A percentile compares a stretch with the other conserved stretches of the same genome.
phyloP scores from a whole-genome alignment of 208 protist species.

The Crithidia acanthocephali region DNA sequence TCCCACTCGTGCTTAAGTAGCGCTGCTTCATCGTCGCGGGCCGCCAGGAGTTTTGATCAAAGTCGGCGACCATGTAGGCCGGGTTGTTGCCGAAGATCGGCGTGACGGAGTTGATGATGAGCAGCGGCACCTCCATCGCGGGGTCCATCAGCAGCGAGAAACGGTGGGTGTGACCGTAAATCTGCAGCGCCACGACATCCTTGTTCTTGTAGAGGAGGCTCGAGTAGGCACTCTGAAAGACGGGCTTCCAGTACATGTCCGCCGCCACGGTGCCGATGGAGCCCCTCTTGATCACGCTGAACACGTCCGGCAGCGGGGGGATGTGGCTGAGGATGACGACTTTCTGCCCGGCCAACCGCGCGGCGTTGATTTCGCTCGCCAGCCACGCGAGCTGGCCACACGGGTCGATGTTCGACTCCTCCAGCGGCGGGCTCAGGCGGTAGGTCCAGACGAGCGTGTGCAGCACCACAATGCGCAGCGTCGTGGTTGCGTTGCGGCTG shows the following conservation, averaged over 20 bases:
- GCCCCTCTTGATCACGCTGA: constrained; percentile 39
- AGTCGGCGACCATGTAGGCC: constrained; percentile 62
- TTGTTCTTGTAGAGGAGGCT: constrained; percentile 46
- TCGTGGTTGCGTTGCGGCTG: constrained; percentile 25
- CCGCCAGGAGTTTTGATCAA: constrained; percentile 37
- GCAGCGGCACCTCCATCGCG: constrained; percentile 26
- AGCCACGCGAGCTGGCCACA: constrained; percentile 80
- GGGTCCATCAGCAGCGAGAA: constrained; percentile 52
- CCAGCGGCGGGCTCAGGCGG: constrained; percentile 40
- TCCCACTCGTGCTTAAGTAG: constrained; percentile 28
- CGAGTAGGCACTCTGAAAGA: constrained; percentile 60
- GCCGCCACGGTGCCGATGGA: constrained; percentile 32
- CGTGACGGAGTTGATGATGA: constrained; percentile 63
- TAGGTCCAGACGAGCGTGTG: constrained; percentile 77
- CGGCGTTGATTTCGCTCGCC: constrained; percentile 37
- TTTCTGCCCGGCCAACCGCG: constrained; percentile 45
- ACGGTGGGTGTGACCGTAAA: constrained; percentile 84
- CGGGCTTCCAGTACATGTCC: constrained; percentile 78
- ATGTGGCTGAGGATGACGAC: constrained; percentile 83
- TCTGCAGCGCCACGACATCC: constrained; percentile 51
- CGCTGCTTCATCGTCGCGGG: constrained; percentile 53
- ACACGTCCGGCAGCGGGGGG: constrained; percentile 63
- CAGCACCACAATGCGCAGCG: constrained; percentile 53
- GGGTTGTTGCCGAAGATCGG: constrained; percentile 69
- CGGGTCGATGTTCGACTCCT: constrained; percentile 63